These are phyloP conservation scores for Pseudocercospora eumusae DNA, from an alignment of 2,329 filamentous ascomycete species.

Conservation along the genomic window DNA sequence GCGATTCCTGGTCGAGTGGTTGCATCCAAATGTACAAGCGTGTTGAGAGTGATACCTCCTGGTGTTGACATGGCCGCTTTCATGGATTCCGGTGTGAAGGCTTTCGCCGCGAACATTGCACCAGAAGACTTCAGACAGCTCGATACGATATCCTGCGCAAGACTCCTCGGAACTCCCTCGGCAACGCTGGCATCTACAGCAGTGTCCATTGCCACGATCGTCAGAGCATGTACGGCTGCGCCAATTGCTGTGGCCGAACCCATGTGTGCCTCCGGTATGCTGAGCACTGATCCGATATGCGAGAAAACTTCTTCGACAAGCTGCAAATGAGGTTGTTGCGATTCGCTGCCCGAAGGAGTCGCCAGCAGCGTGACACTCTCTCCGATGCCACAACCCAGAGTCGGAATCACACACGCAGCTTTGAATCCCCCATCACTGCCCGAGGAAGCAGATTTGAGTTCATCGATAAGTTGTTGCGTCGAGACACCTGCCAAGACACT, in stretches of 20 bases:
- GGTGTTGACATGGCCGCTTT: slow-evolving; percentile 35
- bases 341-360: slow-evolving; percentile 14
- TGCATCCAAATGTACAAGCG: slow-evolving; percentile 28
- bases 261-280: slow-evolving; percentile 31
- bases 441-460: not conserved
- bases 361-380: slow-evolving; percentile 32
- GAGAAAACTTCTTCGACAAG: slow-evolving; percentile 20
- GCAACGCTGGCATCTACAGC: slow-evolving; percentile 33
- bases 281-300: slow-evolving; percentile 25
- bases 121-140: slow-evolving; percentile 28
- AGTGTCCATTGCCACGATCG: slow-evolving; percentile 32
- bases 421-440: slow-evolving; percentile 15
- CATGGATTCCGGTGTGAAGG: slow-evolving; percentile 32
- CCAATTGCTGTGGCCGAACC: slow-evolving; percentile 31
- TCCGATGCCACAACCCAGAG: slow-evolving; percentile 24
- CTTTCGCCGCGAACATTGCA: slow-evolving; percentile 24
- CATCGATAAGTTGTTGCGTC: slow-evolving; percentile 22
- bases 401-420: slow-evolving; percentile 30
- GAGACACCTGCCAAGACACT: slow-evolving; percentile 31
- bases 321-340: slow-evolving; percentile 12
- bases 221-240: slow-evolving; percentile 33
- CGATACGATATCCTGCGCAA: slow-evolving; percentile 27
- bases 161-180: slow-evolving; percentile 28
- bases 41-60: slow-evolving; percentile 31
- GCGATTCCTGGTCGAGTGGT: slow-evolving; percentile 11